Evolutionary conservation across 352 stramenopile species (phyloP), one percentile per base, ranked within the genome.

Genomic region (Globisporangium okanoganense): DNA sequence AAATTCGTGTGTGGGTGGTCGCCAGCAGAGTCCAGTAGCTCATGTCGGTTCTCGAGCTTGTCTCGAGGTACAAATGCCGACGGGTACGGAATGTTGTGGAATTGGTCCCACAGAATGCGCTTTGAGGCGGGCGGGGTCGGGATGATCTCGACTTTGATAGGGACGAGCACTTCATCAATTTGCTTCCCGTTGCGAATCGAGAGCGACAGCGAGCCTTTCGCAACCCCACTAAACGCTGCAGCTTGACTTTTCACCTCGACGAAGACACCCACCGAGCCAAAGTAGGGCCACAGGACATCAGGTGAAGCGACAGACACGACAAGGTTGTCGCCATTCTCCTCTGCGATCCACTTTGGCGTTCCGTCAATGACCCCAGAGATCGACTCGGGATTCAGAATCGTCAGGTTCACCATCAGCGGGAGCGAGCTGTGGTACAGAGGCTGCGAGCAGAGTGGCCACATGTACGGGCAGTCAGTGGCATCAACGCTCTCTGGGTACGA

Each of bases 1-100:
- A 92, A 96, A 48, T 97, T 97, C 1, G 88, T 97, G 65, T 95
- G 79, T 12, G 71, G 73, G 29, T 95, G 82, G 60, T 96, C 88
- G 33, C 87, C 87, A 13, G 88, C 79, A 27, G 74, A 74, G 59
- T 95, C 85, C 31, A 96, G 76, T 27, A 85, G 65, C 53, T 92
- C 75, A 47, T 82, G 63, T 8, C 76, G 65, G 35, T 78, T 80
- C 62, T 90, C 73, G 3, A 95, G 71, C 31, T 86, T 87, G 64
- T 97, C 88, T 25, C 80, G 71, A 10, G 87, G 85, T 1, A 92
- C 70, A 60, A 91, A 97, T 7, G 75, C 81, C 0, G 87, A 90
- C 7, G 88, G 88, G 52, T 97, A 97, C 14, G 82, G 75, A 49
- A 97, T 81, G 57, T 91, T 96, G 49, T 93, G 86, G 62, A 93